These are phyloP conservation scores for Vanderwaltozyma verrucispora DNA, from an alignment of 805 yeast species.

Conservation along the genomic window DNA sequence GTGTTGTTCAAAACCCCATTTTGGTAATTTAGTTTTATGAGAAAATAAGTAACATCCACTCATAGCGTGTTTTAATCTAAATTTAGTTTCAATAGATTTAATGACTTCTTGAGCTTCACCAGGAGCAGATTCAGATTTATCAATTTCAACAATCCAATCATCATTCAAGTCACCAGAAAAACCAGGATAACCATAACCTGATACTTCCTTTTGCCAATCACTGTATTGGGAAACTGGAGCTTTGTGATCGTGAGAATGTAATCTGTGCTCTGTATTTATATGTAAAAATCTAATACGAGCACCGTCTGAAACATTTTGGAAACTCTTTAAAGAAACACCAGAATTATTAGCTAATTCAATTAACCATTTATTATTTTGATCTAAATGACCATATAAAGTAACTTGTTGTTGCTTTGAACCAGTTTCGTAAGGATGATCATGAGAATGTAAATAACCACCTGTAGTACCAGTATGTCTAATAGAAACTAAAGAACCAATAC, in stretches of 20 bases:
- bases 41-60: constrained; percentile 70
- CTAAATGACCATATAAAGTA: constrained; percentile 71
- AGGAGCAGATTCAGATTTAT: constrained; percentile 38
- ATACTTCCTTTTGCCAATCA: constrained; percentile 80
- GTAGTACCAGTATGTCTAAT: constrained; percentile 59
- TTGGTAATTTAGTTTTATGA: constrained; percentile 60
- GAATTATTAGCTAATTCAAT: constrained; percentile 57
- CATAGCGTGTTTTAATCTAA: constrained; percentile 72
- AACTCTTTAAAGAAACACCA: constrained; percentile 45
- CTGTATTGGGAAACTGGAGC: constrained; percentile 59
- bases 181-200: constrained; percentile 67
- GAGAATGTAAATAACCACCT: constrained; percentile 80
- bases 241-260: constrained; percentile 81
- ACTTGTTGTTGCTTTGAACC: constrained; percentile 83
- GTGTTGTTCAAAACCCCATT: constrained; percentile 76
- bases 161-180: constrained; percentile 80
- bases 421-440: constrained; percentile 54
- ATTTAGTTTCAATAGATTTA: constrained; percentile 58
- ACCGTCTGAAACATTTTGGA: constrained; percentile 56
- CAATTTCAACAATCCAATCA: constrained; percentile 71
- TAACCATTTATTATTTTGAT: constrained; percentile 60
- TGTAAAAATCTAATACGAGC: constrained; percentile 63
- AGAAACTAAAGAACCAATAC: constrained; percentile 59
- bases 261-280: constrained; percentile 45
- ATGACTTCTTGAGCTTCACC: constrained; percentile 46